Conservation (phyloP, 176 grass and related monocot genomes). For the Themeda triandra region DNA sequence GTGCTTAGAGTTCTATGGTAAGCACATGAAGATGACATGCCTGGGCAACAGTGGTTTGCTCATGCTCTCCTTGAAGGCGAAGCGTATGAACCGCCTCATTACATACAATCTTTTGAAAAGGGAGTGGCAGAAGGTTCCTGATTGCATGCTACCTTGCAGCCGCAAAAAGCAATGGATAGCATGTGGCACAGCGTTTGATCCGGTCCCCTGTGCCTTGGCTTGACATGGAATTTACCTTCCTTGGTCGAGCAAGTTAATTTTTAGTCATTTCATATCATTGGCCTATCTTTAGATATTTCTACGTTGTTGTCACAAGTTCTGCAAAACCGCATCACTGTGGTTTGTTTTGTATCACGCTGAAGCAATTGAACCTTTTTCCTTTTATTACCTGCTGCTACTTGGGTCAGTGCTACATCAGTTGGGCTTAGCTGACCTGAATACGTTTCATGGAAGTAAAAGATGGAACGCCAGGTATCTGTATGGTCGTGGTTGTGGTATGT, state of each 20-base stretch:
- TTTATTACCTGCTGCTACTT: neutral
- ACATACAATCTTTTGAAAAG: slow-evolving; percentile 67
- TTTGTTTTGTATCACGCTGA: slow-evolving; percentile 18
- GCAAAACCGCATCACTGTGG: slow-evolving; percentile 22
- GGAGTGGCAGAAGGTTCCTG: slow-evolving; percentile 94
- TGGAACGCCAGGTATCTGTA: slow-evolving; percentile 3
- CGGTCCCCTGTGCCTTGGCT: slow-evolving; percentile 63
- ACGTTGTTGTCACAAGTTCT: slow-evolving; percentile 12
- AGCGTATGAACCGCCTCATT: slow-evolving; percentile 77
- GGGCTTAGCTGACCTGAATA: neutral
- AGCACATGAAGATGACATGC: slow-evolving; percentile 98
- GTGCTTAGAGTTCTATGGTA: slow-evolving; percentile 99
- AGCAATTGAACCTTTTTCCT: slow-evolving; percentile 9
- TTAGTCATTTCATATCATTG: slow-evolving; percentile 30
- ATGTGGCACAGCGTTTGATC: slow-evolving; percentile 81
- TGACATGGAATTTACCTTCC: slow-evolving; percentile 35
- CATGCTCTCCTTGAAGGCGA: slow-evolving; percentile 90
- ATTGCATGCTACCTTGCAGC: slow-evolving; percentile 59
- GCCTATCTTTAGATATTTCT: slow-evolving; percentile 8
- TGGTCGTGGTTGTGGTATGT: slow-evolving; percentile 12
- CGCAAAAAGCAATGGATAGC: slow-evolving; percentile 78
- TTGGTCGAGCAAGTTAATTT: neutral
- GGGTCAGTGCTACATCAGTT: neutral
- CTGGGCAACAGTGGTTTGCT: slow-evolving; percentile 92
- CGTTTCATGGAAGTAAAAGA: neutral